phyloP scores from a whole-genome alignment of 225 moss, liverwort and hornwort species.

The Takakia lepidozioides region DNA sequence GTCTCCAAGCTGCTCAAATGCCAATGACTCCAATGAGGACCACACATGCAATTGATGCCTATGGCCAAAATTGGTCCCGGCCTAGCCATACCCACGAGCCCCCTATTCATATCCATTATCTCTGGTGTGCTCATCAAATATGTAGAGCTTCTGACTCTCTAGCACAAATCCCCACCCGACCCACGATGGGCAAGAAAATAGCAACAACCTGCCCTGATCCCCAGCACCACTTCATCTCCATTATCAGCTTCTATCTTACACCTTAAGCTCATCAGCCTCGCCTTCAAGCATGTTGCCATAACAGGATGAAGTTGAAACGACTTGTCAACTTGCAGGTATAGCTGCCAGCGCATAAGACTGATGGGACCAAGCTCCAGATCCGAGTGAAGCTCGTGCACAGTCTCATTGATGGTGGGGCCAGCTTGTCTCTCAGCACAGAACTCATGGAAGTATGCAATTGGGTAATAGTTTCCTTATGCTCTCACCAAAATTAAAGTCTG shows the following conservation, averaged over 20 bases:
- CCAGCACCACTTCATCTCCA: too few species aligned
- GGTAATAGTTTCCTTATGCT: conserved; percentile 69
- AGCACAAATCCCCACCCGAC: too few species aligned
- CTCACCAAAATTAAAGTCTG: conserved; percentile 56
- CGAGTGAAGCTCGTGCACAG: conserved; percentile 52
- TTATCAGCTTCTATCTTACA: conserved; percentile 16
- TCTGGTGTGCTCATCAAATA: too few species aligned
- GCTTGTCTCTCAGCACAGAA: conserved; percentile 89
- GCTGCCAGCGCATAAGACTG: conserved; percentile 80
- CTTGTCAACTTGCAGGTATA: conserved; percentile 83
- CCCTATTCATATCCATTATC: too few species aligned
- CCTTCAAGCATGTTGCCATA: conserved; percentile 98
- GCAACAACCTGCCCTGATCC: too few species aligned
- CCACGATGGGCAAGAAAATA: too few species aligned
- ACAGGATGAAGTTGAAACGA: conserved; percentile 81
- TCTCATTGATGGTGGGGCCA: conserved; percentile 61
- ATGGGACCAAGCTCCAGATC: conserved; percentile 76
- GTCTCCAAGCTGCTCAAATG: too few species aligned
- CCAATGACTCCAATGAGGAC: too few species aligned
- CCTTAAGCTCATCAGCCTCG: conserved; percentile 86
- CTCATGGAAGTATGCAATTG: conserved; percentile 78
- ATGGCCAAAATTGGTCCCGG: too few species aligned
- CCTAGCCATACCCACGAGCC: too few species aligned
- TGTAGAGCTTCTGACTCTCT: too few species aligned
- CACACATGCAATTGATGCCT: too few species aligned